Percentiles rank a stretch among this genome's conserved stretches.
Evolutionary conservation across 1,139 yeast genomes (phyloP).

Genomic region (Sugiyamaella grinbergsii): DNA sequence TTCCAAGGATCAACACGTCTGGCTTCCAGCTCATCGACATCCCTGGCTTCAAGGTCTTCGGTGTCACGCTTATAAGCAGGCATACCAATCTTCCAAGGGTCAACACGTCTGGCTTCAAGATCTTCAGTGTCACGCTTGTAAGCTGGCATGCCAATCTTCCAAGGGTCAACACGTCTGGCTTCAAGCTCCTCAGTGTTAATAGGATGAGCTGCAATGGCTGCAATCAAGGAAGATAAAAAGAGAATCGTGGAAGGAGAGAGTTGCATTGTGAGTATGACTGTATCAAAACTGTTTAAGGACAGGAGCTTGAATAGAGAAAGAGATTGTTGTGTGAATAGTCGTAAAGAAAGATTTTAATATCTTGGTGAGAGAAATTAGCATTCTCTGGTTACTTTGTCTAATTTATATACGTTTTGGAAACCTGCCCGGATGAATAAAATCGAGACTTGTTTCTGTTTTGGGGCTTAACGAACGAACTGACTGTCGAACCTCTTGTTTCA

Average conservation of each 20-base stretch:
- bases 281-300: too few relatives aligned
- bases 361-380: background rate
- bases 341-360: background rate
- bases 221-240: conserved; percentile 9
- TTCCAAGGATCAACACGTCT: conserved; percentile 11
- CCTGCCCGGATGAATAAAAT: background rate
- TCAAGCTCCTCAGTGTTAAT: conserved; percentile 16
- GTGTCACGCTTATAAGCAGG: conserved; percentile 25
- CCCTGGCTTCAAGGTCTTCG: conserved; percentile 26
- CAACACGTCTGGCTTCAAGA: conserved; percentile 9
- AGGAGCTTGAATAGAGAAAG: too few relatives aligned
- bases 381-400: background rate
- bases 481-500: background rate
- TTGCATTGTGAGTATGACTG: conserved; percentile 13
- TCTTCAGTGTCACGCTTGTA: conserved; percentile 17
- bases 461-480: too few relatives aligned
- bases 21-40: conserved; percentile 25
- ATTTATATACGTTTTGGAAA: conserved; percentile 9
- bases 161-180: conserved; percentile 12
- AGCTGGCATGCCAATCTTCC: conserved; percentile 22
- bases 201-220: conserved; percentile 17
- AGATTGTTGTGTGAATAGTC: too few relatives aligned
- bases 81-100: conserved; percentile 22
- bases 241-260: conserved; percentile 9
- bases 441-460: background rate